A percentile compares a stretch with the other conserved stretches of the same genome.
Conservation (phyloP, 179 eudicot species). For the Spergularia azorica region DNA sequence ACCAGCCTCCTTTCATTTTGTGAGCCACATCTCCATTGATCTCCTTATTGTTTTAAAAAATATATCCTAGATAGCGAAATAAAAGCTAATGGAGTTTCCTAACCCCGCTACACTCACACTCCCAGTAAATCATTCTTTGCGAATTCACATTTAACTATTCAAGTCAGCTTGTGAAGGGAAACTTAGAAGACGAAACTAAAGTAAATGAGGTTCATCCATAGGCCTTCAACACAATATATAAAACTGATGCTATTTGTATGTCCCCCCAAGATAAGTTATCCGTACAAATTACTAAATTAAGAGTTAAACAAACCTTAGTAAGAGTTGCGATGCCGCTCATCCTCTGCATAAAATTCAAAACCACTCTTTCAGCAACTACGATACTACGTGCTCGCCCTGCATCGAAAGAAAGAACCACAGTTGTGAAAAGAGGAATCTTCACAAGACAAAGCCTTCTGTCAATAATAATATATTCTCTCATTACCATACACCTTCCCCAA, state of each 20-base stretch:
- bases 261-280: constrained; percentile 1
- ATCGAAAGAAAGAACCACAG: constrained; percentile 15
- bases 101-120: too few species aligned
- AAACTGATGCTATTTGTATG: background rate
- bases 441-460: background rate
- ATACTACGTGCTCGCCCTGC: constrained; percentile 89
- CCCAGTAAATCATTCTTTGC: too few species aligned
- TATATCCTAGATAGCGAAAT: too few species aligned
- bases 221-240: too few species aligned
- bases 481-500: constrained; percentile 95
- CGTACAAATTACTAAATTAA: background rate
- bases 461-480: background rate
- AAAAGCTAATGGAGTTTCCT: too few species aligned
- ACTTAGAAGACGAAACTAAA: background rate
- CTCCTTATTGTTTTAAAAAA: too few species aligned
- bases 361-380: constrained; percentile 92
- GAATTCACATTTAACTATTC: background rate
- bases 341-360: constrained; percentile 94
- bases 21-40: too few species aligned
- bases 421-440: background rate
- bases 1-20: too few species aligned
- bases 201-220: too few species aligned
- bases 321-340: constrained; percentile 99
- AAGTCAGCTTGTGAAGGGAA: background rate
- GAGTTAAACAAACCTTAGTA: constrained; percentile 59